phyloP scores from a whole-genome alignment of 2,329 filamentous ascomycete species.

The Penicillium psychrosexuale region DNA sequence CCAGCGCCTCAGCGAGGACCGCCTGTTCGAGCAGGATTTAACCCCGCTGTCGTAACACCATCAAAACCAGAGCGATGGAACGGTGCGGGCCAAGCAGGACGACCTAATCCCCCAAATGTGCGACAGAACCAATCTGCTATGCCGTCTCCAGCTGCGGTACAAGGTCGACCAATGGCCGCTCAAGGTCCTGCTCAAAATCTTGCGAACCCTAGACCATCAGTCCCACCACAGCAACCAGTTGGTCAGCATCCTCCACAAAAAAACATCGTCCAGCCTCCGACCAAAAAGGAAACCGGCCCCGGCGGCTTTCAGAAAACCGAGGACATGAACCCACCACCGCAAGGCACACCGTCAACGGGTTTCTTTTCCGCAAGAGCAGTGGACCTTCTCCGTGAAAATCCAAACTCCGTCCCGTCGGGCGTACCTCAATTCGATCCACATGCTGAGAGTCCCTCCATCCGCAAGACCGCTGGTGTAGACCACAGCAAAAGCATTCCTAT shows the following conservation, averaged over 20 bases:
- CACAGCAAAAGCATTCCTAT: conserved; percentile 74
- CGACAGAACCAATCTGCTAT: conserved; percentile 21
- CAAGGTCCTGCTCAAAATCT: conserved; percentile 19
- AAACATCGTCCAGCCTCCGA: conserved; percentile 16
- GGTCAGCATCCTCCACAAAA: conserved; percentile 11
- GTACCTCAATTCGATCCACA: conserved; percentile 67
- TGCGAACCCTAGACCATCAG: conserved; percentile 18
- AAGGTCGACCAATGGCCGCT: conserved; percentile 18
- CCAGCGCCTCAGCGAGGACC: conserved; percentile 23
- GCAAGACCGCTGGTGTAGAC: conserved; percentile 84
- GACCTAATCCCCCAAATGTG: conserved; percentile 23
- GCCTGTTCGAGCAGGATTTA: conserved; percentile 16
- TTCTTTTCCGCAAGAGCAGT: conserved; percentile 72
- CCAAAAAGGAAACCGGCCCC: conserved; percentile 27
- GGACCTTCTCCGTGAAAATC: conserved; percentile 54
- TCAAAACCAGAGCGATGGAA: conserved; percentile 39
- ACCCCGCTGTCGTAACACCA: conserved; percentile 34
- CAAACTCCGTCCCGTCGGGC: conserved; percentile 42
- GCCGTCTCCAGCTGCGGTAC: conserved; percentile 12
- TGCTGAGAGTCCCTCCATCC: conserved; percentile 76
- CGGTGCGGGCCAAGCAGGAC: conserved; percentile 21
- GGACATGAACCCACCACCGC: conserved; percentile 30
- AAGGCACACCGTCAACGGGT: conserved; percentile 37
- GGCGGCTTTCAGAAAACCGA: conserved; percentile 11
- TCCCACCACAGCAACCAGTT: conserved; percentile 17